phyloP scores from a whole-genome alignment of 139 green algal genomes.

The Eudorina sp. region DNA sequence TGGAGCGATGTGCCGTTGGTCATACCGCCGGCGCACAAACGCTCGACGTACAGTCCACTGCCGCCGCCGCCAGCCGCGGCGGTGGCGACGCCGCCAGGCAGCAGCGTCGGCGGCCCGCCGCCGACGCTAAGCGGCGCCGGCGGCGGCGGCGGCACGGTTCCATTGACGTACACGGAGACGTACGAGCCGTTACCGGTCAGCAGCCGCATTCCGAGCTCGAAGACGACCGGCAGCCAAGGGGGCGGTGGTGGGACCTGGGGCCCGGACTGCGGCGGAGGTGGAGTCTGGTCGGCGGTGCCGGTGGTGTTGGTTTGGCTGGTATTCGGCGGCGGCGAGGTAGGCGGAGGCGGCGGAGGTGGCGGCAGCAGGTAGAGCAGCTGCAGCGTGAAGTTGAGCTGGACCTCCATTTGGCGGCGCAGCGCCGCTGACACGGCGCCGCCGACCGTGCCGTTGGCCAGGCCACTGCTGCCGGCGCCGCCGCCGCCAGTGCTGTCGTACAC shows the following conservation, averaged over 20 bases:
- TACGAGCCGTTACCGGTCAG: constrained; percentile 25
- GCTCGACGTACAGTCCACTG: constrained; percentile 30
- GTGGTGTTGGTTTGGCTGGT: neutral
- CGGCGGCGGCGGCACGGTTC: constrained; percentile 6
- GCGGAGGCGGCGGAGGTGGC: neutral
- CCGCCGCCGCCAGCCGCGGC: neutral
- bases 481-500: neutral
- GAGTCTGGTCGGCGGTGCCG: too few species aligned
- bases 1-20: constrained; percentile 33
- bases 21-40: constrained; percentile 1
- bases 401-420: constrained; percentile 18
- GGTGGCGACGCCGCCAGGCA: neutral
- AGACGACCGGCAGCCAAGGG: neutral
- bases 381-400: constrained; percentile 32
- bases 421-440: neutral
- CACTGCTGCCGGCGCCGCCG: neutral
- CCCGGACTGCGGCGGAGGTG: neutral
- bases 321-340: neutral
- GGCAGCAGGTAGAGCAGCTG: neutral
- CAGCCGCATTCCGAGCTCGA: constrained; percentile 32
- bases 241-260: neutral
- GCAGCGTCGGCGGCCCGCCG: neutral
- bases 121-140: neutral
- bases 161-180: constrained; percentile 38
- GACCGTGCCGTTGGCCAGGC: neutral